A percentile compares a stretch with the other conserved stretches of the same genome.
These are phyloP conservation scores for Teratosphaeriaceae sp. DNA, from an alignment of 2,329 filamentous ascomycete genomes.

Conservation along the genomic window DNA sequence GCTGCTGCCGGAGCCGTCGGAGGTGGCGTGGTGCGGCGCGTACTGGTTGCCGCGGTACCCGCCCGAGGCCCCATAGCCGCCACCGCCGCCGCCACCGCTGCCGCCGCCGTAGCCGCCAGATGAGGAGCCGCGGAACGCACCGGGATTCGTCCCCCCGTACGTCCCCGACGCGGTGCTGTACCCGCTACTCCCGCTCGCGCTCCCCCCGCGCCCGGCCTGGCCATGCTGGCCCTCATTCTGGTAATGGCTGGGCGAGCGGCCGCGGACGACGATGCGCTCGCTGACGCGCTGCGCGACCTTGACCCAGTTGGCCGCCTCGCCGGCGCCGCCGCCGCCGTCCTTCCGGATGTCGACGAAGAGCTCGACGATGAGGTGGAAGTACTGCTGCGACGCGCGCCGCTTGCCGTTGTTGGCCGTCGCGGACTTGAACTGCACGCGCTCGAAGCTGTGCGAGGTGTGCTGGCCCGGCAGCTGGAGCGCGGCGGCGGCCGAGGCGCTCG, in stretches of 20 bases:
- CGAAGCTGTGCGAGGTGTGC: constrained; percentile 59
- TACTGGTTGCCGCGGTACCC: constrained; percentile 25
- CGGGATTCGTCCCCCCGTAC: constrained; percentile 24
- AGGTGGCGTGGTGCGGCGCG: constrained; percentile 15
- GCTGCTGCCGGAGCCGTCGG: constrained; percentile 39
- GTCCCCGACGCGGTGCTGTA: constrained; percentile 28
- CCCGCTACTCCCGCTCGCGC: constrained; percentile 51
- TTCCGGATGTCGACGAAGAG: constrained; percentile 63
- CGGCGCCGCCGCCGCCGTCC: constrained; percentile 31
- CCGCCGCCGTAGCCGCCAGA: constrained; percentile 7
- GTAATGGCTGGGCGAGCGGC: constrained; percentile 66
- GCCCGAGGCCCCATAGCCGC: not conserved
- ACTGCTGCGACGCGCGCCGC: constrained; percentile 81
- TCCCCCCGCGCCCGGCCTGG: constrained; percentile 58
- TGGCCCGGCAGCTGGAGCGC: constrained; percentile 22
- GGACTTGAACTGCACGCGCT: constrained; percentile 90
- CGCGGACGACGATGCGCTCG: constrained; percentile 79
- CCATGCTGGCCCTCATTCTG: constrained; percentile 40
- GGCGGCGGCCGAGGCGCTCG: constrained; percentile 9
- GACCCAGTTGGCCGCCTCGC: constrained; percentile 51
- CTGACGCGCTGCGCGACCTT: constrained; percentile 68
- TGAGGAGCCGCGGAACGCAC: constrained; percentile 22
- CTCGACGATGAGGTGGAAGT: constrained; percentile 85
- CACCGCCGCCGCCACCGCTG: constrained; percentile 1
- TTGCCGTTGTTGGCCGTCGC: constrained; percentile 94